Evolutionary conservation across 306 rosid species (phyloP), one percentile per base, ranked within the genome.

Genomic region (Rubus idaeus): DNA sequence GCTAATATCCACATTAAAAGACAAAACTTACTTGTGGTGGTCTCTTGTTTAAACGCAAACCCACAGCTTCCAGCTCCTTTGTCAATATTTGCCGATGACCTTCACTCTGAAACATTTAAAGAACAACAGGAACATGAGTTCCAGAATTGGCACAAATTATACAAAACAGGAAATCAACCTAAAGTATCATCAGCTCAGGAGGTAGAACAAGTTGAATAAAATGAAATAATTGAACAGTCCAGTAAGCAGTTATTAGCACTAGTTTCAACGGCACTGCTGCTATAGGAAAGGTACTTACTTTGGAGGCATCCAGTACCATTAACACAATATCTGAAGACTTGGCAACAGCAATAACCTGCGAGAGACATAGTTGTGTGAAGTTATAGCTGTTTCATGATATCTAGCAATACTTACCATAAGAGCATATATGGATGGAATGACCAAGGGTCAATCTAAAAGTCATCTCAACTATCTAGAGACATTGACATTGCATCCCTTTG

Each of bases 81-180:
- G 98, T 96, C 85, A 96, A 87, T 86, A 96, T 93, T 86, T 96
- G 99, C 67, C 99, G 89, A 86, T 96, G 99, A 72, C 99, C 98
- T 88, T 96, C 99, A 85, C 99, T 96, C 99, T 96, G 84, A 80
- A 75, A 51, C 65, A 77, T 75, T 71, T 62, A 47, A 30, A 21
- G 55, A 55, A n/a, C 26, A 68, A 74, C 67, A 6, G 73, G 65
- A 50, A 49, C 26, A 84, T 60, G 68, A 76, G 17, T 57, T 42
- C 46, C 61, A 75, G 68, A 78, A 62, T 69, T 69, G 45, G 58
- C 37, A 53, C 51, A 78, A 50, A 55, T 23, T 30, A 46, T 51
- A 62, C 51, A 44, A 78, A 65, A 80, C 30, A 61, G 11, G 45
- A 26, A 45, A 10, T 23, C 74, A 65, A 26, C 49, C 3, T 51